Base-by-base conservation (phyloP, 148 eudicot genomes). In the Fagopyrum homotropicum region DNA sequence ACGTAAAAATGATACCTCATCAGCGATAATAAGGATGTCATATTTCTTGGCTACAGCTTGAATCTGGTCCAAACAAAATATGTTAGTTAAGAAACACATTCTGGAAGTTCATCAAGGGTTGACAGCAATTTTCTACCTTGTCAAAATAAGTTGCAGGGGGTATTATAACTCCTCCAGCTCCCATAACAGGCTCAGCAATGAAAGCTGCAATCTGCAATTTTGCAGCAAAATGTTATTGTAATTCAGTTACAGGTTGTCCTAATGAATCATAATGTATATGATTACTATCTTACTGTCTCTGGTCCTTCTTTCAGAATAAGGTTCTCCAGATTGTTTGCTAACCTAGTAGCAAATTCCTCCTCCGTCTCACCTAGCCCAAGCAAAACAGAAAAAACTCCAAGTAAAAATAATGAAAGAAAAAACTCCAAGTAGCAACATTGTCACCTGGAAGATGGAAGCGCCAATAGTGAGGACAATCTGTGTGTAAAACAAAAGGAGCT, bases 391-490 rank as follows among this genome's bases (percentile, higher is more conserved):
- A 35, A 35, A 66, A 45, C 0, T 57, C 50, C 59, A 51, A 55
- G 11, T 47, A 9, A 61, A 22, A n/a, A 54, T 16, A 69, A 6
- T 1, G 9, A 14, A 12, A 29, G 51, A 75, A 60, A 10, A 35
- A 50, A 48, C 61, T 55, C 26, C 26, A 22, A 22, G 4, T 69
- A 35, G 51, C 16, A 30, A 4, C 66, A 44, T 35, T 35, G 26
- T 22, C 26, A 94, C 98, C 97, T 86, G 92, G 96, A 73, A 85
- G 93, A 83, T 90, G 97, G 80, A 56, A 88, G 54, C 97, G 96
- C 98, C 98, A 95, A 75, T 95, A 95, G 83, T 95, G 97, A 75
- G 98, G 98, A 83, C 98, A 95, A 80, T 95, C 98, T 5, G 97
- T 90, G 80, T 92, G 97, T 83, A 92, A 77, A 46, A 95, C 93